These are phyloP conservation scores for Garcia nutans DNA, from an alignment of 345 rosid genomes.

Conservation along the genomic window DNA sequence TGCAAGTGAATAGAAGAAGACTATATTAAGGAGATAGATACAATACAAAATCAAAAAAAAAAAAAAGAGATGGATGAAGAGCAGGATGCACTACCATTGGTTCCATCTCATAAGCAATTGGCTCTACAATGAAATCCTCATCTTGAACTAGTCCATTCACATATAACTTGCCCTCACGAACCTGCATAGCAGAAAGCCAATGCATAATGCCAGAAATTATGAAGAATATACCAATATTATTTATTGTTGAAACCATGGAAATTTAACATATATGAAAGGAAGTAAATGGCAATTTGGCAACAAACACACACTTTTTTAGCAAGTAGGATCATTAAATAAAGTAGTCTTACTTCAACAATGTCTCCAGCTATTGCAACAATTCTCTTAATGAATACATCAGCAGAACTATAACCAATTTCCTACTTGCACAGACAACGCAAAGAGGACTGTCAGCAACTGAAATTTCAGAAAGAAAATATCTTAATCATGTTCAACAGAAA, in stretches of 20 bases:
- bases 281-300: background rate
- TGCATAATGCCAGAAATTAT: background rate
- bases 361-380: constrained; percentile 92
- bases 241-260: background rate
- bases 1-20: background rate
- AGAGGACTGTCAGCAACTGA: constrained; percentile 13
- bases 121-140: constrained; percentile 75
- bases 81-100: constrained; percentile 45
- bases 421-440: constrained; percentile 25
- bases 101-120: constrained; percentile 69
- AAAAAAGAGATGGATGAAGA: background rate
- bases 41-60: background rate
- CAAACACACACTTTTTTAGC: background rate
- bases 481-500: background rate
- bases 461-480: background rate
- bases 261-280: background rate
- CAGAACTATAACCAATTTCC: constrained; percentile 63
- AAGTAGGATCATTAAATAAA: constrained; percentile 22
- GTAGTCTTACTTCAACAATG: constrained; percentile 69
- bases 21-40: background rate
- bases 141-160: constrained; percentile 60
- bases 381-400: constrained; percentile 83
- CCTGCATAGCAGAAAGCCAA: constrained; percentile 42
- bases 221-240: background rate
- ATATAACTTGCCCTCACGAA: constrained; percentile 62